Evolutionary conservation across 352 stramenopile species (phyloP).

Genomic region (Globisporangium abappressorium): DNA sequence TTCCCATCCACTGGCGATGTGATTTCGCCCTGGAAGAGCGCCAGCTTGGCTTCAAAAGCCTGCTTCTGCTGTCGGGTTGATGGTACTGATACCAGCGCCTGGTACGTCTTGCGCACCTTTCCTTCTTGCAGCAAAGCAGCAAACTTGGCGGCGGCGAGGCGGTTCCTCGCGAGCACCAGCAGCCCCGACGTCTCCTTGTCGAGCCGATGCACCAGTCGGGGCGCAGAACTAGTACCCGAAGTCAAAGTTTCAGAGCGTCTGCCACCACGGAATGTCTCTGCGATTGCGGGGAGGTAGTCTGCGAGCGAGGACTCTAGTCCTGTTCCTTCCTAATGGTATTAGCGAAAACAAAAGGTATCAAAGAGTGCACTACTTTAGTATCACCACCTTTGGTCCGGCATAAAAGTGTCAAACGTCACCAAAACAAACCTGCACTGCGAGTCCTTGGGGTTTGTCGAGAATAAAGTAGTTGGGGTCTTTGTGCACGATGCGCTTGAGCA

Average conservation of each 20-base stretch:
- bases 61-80: conserved; percentile 17
- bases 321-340: conserved; percentile 34
- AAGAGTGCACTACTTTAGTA: background rate
- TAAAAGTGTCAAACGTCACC: background rate
- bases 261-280: background rate
- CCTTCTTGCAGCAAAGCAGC: conserved; percentile 37
- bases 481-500: conserved; percentile 43
- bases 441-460: conserved; percentile 66
- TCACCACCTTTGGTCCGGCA: background rate
- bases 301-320: conserved; percentile 39
- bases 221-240: conserved; percentile 5
- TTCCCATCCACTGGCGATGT: conserved; percentile 44
- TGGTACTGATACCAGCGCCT: conserved; percentile 37
- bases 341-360: background rate
- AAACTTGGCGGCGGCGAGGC: conserved; percentile 63
- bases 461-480: conserved; percentile 56
- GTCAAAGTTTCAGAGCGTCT: background rate
- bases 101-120: conserved; percentile 57
- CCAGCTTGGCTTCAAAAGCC: conserved; percentile 20
- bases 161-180: conserved; percentile 61
- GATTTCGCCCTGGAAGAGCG: conserved; percentile 23
- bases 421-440: conserved; percentile 46
- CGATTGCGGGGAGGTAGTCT: conserved; percentile 42
- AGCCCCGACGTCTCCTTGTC: conserved; percentile 71
- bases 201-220: conserved; percentile 62